These are phyloP conservation scores for Salmacisia buchloeana DNA, from an alignment of 1,284 basidiomycete genomes.

Conservation along the genomic window DNA sequence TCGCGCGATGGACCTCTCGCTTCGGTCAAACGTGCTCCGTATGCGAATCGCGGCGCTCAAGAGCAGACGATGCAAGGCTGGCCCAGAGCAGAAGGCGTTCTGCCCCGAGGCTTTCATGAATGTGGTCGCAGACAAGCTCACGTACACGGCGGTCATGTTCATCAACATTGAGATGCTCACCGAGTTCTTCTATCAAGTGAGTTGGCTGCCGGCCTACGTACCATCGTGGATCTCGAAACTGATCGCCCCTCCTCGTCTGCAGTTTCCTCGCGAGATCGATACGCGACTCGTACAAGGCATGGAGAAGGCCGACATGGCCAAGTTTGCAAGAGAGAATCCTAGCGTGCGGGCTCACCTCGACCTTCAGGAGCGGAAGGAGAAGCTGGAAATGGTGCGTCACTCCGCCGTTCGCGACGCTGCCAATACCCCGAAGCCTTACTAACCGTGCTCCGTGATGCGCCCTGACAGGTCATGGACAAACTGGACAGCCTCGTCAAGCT, in stretches of 20 bases:
- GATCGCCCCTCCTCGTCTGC: background rate
- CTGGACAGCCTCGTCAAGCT: constrained; percentile 49
- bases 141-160: constrained; percentile 94
- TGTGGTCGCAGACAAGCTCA: constrained; percentile 92
- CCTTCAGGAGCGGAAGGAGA: constrained; percentile 91
- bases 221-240: background rate
- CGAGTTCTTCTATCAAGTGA: constrained; percentile 94
- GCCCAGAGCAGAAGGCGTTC: constrained; percentile 77
- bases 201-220: constrained; percentile 24
- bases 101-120: constrained; percentile 96
- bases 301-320: constrained; percentile 73
- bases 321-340: constrained; percentile 93
- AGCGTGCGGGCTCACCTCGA: constrained; percentile 79
- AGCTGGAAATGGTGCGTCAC: constrained; percentile 74
- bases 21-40: constrained; percentile 75
- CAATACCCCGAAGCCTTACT: background rate
- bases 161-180: constrained; percentile 85
- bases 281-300: constrained; percentile 87
- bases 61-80: constrained; percentile 77
- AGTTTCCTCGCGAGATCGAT: constrained; percentile 97
- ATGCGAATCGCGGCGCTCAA: constrained; percentile 76
- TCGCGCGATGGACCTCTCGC: constrained; percentile 79
- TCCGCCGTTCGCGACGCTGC: constrained; percentile 5
- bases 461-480: constrained; percentile 47
- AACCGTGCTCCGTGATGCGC: background rate